Base-by-base conservation (phyloP, 2,329 filamentous ascomycete species). In the Stromatinia cepivora region DNA sequence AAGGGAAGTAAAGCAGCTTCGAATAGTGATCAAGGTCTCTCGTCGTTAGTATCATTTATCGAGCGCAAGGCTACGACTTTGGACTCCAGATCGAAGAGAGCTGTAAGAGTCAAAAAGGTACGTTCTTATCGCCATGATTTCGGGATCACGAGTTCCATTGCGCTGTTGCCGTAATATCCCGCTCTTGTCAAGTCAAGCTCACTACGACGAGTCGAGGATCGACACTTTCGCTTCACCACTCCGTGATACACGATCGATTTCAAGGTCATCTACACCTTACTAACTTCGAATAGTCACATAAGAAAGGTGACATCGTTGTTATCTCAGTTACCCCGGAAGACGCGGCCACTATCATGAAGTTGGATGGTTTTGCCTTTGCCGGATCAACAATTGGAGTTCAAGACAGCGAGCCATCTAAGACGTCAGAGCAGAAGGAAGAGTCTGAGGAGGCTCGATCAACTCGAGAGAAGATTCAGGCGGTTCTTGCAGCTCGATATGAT, bases 401-500 rank as follows among this genome's bases (percentile, higher is more conserved):
- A 72, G 81, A 84, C 58, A 84, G 75, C 52, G 75, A 76, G 50
- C 54, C 71, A 54, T 59, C 66, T 36, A 64, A 65, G 61, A 54
- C 65, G 68, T 46, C 58, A 45, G 50, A 42, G 73, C 79, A 59
- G 79, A 80, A 52, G 79, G 79, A 62, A 78, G 82, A 77, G 52
- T 87, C 85, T 25, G 80, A 82, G 50, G 81, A 81, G 57, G 83
- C 87, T 4, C 81, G 86, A 63, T 87, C 90, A 73, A 85, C 88
- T n/a, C 90, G 89, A 78, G 82, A 86, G 34, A 88, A 89, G 73
- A 85, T 97, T 70, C 87, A 88, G 73, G 81, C 82, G 22, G 89
- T 97, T 72, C 84, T 99, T 20, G 85, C 85, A 67, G 85, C 87
- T 67, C 90, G 95, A 62, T 98, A 97, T 80, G 84, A 91, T 71